These are phyloP conservation scores for Hamigera avellanea DNA, from an alignment of 495 filamentous ascomycete genomes.

Conservation along the genomic window DNA sequence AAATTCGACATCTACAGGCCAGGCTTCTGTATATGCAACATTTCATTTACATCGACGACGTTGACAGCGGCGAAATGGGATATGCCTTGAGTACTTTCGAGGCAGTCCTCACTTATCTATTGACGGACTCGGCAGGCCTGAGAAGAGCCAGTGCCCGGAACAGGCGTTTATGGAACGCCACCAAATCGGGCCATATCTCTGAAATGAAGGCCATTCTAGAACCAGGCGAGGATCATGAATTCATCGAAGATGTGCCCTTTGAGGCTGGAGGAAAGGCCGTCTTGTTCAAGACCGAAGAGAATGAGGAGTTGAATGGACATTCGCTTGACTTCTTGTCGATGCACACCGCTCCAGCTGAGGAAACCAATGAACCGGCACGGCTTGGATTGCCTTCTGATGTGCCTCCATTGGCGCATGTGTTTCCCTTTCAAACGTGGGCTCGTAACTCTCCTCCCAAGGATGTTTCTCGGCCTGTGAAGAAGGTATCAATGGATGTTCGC, in stretches of 20 bases:
- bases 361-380: conserved; percentile 12
- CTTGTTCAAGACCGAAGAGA: conserved; percentile 28
- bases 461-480: conserved; percentile 43
- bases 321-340: conserved; percentile 13
- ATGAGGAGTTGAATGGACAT: conserved; percentile 24
- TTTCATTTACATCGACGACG: conserved; percentile 94
- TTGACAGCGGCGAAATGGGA: conserved; percentile 92
- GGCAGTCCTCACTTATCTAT: conserved; percentile 84
- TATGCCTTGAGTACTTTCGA: conserved; percentile 96
- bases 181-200: conserved; percentile 57
- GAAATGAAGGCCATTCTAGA: conserved; percentile 74
- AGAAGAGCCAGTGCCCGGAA: conserved; percentile 79
- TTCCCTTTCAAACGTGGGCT: conserved; percentile 63
- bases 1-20: conserved; percentile 80
- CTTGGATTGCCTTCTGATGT: conserved; percentile 33
- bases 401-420: conserved; percentile 72
- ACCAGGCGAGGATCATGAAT: conserved; percentile 41
- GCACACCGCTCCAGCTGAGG: conserved; percentile 10
- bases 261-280: conserved; percentile 28
- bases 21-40: conserved; percentile 85
- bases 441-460: conserved; percentile 35
- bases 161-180: conserved; percentile 78
- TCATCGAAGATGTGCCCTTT: conserved; percentile 25
- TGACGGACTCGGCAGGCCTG: conserved; percentile 68
- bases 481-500: conserved; percentile 75